Evolutionary conservation across 768 basidiomycete genomes (phyloP).

Genomic region (Kwoniella sp.): DNA sequence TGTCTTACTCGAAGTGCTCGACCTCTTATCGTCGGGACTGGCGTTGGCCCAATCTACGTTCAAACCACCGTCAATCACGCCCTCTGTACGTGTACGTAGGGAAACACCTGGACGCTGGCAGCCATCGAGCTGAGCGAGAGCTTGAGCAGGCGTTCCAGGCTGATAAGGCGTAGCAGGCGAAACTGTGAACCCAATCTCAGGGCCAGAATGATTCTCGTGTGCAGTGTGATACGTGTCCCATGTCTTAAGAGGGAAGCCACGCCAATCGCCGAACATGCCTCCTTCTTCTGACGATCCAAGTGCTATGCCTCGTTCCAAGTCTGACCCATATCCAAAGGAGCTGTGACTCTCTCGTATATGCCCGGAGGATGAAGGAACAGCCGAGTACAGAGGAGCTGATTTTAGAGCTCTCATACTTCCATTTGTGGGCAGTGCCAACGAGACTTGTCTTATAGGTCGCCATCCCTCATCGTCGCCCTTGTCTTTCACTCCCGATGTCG

Average conservation of each 20-base stretch:
- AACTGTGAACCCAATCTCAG: background rate
- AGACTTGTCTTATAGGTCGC: background rate
- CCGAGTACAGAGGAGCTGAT: background rate
- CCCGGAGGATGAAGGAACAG: background rate
- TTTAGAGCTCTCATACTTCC: background rate
- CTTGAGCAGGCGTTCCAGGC: background rate
- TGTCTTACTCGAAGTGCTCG: background rate
- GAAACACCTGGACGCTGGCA: background rate
- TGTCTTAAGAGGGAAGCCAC: conserved; percentile 9
- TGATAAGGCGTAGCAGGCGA: background rate
- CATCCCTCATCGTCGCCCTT: background rate
- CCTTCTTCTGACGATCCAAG: background rate
- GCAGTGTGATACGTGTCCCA: conserved; percentile 4
- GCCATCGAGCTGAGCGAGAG: background rate
- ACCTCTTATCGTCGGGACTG: background rate
- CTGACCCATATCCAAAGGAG: background rate
- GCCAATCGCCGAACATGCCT: conserved; percentile 14
- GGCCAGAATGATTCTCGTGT: background rate
- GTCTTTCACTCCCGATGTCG: background rate
- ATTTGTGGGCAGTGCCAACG: background rate
- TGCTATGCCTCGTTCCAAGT: background rate
- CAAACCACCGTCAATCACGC: background rate
- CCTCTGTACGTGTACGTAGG: too few species aligned
- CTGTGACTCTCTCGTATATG: background rate
- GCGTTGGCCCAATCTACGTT: background rate